Evolutionary conservation across 1,284 basidiomycete genomes (phyloP), one percentile per base, ranked within the genome.

Genomic region (Ceratobasidium sp.): DNA sequence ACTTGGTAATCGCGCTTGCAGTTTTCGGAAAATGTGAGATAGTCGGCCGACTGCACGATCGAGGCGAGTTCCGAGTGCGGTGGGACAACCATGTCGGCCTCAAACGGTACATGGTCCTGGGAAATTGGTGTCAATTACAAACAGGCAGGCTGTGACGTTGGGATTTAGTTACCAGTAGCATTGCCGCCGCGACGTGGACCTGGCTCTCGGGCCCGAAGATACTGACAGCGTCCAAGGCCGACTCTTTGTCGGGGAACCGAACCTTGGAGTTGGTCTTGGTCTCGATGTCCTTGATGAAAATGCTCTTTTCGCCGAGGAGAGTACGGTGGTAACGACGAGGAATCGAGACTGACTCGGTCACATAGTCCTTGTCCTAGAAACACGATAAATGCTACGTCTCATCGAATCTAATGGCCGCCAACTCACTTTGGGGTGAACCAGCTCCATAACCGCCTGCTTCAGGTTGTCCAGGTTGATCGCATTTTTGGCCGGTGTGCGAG

Each of bases 151-250:
- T 30, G 52, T 26, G 52, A 32, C 26, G 46, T 45, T 65, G 74
- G 57, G 10, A 23, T 26, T n/a, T 16, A 83, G 89, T 73, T 80
- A 92, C 92, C 83, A 98, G 83, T 72, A 99, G 85, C 96, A 98
- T 98, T 16, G 96, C 92, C 26, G 93, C 93, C 34, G 97, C 96
- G 77, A 98, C 96, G 80, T 97, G 94, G 16, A 98, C 93, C 81
- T 99, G 97, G 76, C 91, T 93, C 80, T 98, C 96, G 21, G 97
- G 97, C 1, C 97, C 97, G 80, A 96, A 98, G 77, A 99, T 94
- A 28, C 89, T 91, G 48, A 99, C 92, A 36, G 93, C 85, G 77
- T 97, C 84, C 34, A 92, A 95, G 2, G 94, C 96, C 5, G 89
- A 90, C 83, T 98, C 96, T 80, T 96, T 96, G 82, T 96, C 94